Conservation (phyloP, 2,329 filamentous ascomycete genomes). For the Rasamsonia emersonii region DNA sequence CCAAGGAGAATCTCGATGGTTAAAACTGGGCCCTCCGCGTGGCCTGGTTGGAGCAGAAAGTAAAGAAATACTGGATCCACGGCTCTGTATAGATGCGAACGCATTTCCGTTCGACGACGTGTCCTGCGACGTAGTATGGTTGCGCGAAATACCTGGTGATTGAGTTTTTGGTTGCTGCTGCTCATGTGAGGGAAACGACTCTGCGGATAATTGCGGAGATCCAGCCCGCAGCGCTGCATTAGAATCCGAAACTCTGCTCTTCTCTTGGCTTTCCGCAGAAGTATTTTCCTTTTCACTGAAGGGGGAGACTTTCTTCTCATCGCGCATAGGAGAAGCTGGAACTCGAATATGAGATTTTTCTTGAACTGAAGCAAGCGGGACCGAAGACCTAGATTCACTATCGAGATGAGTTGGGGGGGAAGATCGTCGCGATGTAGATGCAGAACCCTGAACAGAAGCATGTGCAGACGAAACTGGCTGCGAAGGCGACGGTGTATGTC, state of each 20-base stretch:
- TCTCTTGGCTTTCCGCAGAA: slow-evolving; percentile 1
- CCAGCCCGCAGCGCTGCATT: slow-evolving; percentile 11
- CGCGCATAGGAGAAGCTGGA: slow-evolving; percentile 8
- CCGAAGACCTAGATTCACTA: slow-evolving; percentile 22
- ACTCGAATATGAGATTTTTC: slow-evolving; percentile 5
- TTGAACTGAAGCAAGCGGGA: slow-evolving; percentile 8
- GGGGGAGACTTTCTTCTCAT: slow-evolving; percentile 12
- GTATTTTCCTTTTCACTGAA: slow-evolving; percentile 11
- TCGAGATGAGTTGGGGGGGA: slow-evolving; percentile 53
- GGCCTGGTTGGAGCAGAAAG: slow-evolving; percentile 41
- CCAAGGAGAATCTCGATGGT: slow-evolving; percentile 21
- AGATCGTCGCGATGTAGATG: slow-evolving; percentile 51
- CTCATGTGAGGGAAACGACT: slow-evolving; percentile 10
- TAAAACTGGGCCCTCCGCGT: slow-evolving; percentile 29
- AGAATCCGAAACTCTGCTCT: neutral
- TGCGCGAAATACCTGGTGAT: too few species aligned
- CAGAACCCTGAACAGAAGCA: slow-evolving; percentile 47
- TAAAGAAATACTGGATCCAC: slow-evolving; percentile 31
- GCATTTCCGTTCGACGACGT: slow-evolving; percentile 27
- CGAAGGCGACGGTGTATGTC: slow-evolving; percentile 45
- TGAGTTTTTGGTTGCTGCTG: slow-evolving; percentile 1
- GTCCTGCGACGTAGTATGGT: slow-evolving; percentile 14
- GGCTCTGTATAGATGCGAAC: slow-evolving; percentile 26
- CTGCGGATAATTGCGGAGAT: slow-evolving; percentile 8
- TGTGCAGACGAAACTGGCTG: slow-evolving; percentile 35